Evolutionary conservation across 306 rosid genomes (phyloP), one percentile per base, ranked within the genome.

Genomic region (Arachis stenosperma): DNA sequence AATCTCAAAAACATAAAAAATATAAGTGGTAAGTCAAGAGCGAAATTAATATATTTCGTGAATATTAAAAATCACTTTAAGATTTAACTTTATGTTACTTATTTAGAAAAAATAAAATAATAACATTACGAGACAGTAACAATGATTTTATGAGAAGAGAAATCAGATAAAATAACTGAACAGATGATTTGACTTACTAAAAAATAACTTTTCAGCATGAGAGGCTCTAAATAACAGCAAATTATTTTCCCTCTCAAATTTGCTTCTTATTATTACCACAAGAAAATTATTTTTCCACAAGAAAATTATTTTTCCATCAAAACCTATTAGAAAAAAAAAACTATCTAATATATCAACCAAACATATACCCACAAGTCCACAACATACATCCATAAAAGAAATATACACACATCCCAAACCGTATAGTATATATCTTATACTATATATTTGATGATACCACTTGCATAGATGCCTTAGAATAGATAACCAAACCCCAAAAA

Each of bases 281-380:
- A 53, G 64, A 17, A 70, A 72, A 59, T 59, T 6, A 72, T n/a
- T 40, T 48, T 63, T 56, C 55, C 71, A 22, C 6, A 3, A 53
- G 64, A 17, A 70, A 72, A 59, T 59, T 6, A 72, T n/a, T 40
- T 48, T 63, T 56, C 55, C 71, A 22, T 55, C 41, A 37, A 37
- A 81, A 30, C 67, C 52, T 13, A 50, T 13, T 69, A 64, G 7
- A 47, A 61, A 4, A 17, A 17, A 33, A 37, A 81, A 30, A 55
- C 59, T 13, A 50, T 13, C 70, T 57, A 9, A 40, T 61, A 52
- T 11, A 5, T 2, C 37, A 29, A 33, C 46, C 59, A 37, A 50
- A 75, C 37, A 39, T 64, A 13, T 61, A 77, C 67, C 13, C 80
- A 55, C 47, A 33, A 42, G 74, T 61, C 13, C 80, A 55, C 47